A percentile compares a stretch with the other conserved stretches of the same genome.
Evolutionary conservation across 805 yeast species (phyloP).

Genomic region (Jamesozyma lodderae): DNA sequence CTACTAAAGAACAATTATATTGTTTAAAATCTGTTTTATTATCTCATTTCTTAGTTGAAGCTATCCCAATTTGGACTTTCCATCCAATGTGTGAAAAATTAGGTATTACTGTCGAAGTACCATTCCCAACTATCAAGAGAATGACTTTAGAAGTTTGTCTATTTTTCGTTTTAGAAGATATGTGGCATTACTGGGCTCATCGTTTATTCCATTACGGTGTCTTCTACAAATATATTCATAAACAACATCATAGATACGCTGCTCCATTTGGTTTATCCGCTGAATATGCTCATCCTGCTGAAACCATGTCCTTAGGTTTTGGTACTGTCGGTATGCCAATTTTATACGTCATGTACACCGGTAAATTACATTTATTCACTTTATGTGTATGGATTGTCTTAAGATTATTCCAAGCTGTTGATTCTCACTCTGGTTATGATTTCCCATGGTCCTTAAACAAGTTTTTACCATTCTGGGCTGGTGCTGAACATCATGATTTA

Average conservation of each 20-base stretch:
- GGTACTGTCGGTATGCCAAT: conserved; percentile 97
- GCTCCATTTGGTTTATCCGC: conserved; percentile 98
- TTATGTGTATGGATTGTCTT: conserved; percentile 78
- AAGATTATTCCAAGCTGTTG: conserved; percentile 92
- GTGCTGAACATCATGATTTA: conserved; percentile 96
- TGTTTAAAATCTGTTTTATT: conserved; percentile 77
- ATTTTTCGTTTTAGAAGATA: conserved; percentile 81
- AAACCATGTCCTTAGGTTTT: conserved; percentile 80
- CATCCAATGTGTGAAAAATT: conserved; percentile 81
- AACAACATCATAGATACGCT: conserved; percentile 95
- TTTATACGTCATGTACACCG: conserved; percentile 65
- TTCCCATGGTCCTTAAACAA: conserved; percentile 95
- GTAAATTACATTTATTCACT: conserved; percentile 80
- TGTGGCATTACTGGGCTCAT: conserved; percentile 97
- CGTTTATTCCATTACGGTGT: conserved; percentile 81
- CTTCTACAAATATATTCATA: conserved; percentile 88
- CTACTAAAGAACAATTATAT: conserved; percentile 81
- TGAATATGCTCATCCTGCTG: conserved; percentile 95
- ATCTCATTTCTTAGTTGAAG: conserved; percentile 88
- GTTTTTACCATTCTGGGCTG: conserved; percentile 94
- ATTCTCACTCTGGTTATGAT: conserved; percentile 96
- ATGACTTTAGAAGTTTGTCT: conserved; percentile 59
- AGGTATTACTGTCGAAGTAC: conserved; percentile 71
- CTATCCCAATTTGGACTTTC: conserved; percentile 94
- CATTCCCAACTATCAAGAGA: conserved; percentile 63